These are phyloP conservation scores for Hortaea werneckii DNA, from an alignment of 2,329 filamentous ascomycete species.

Conservation along the genomic window DNA sequence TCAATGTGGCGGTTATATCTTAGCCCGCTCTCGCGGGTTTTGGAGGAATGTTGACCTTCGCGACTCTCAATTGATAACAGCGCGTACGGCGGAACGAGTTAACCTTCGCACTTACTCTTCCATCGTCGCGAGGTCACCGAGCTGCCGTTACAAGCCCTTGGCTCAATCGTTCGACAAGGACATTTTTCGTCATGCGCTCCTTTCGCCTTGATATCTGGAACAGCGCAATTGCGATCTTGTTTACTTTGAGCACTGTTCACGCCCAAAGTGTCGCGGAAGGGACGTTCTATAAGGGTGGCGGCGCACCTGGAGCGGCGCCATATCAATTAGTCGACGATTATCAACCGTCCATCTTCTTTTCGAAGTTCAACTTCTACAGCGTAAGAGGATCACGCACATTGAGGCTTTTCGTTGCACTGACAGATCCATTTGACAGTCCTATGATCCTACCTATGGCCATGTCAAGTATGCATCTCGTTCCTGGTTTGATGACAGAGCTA, in stretches of 20 bases:
- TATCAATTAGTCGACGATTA: slow-evolving; percentile 26
- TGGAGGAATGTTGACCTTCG: background rate
- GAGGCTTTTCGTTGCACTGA: too few species aligned
- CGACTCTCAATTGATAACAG: background rate
- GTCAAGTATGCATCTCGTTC: slow-evolving; percentile 28
- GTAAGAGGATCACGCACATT: slow-evolving; percentile 26
- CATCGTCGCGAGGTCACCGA: too few species aligned
- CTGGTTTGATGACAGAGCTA: background rate
- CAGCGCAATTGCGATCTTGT: slow-evolving; percentile 9
- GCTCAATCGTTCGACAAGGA: background rate
- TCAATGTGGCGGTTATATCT: background rate
- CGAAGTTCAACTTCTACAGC: slow-evolving; percentile 27
- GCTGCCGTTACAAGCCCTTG: too few species aligned
- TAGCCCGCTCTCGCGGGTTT: background rate
- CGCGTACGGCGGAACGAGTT: background rate
- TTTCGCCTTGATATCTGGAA: slow-evolving; percentile 17
- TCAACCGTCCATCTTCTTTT: slow-evolving; percentile 20
- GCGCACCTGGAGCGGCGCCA: slow-evolving; percentile 17
- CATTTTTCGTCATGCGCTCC: slow-evolving; percentile 12
- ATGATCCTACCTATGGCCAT: slow-evolving; percentile 24
- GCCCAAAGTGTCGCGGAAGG: slow-evolving; percentile 21
- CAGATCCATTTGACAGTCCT: slow-evolving; percentile 2
- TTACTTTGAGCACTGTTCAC: slow-evolving; percentile 8
- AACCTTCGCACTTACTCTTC: too few species aligned
- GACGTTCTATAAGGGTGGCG: slow-evolving; percentile 16